phyloP scores from a whole-genome alignment of 2,329 filamentous ascomycete species.

The Penicillium sclerotigenum region DNA sequence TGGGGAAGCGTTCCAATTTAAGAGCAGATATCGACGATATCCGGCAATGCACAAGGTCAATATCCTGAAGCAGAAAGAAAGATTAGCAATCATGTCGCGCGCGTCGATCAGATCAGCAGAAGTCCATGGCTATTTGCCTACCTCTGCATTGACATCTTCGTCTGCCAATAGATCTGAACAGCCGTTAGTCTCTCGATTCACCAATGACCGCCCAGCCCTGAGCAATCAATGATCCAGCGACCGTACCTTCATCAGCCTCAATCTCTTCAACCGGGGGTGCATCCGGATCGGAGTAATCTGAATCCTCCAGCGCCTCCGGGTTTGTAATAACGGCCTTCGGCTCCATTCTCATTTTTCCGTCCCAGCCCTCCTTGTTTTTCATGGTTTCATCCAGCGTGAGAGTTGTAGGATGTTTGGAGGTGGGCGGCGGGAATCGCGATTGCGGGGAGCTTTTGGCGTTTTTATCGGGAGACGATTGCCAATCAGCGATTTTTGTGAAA shows the following conservation, averaged over 20 bases:
- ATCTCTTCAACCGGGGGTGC: slow-evolving; percentile 70
- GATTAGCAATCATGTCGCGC: slow-evolving; percentile 14
- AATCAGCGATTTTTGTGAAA: background rate
- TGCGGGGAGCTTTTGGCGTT: slow-evolving; percentile 25
- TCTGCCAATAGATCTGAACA: slow-evolving; percentile 57
- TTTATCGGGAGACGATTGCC: background rate
- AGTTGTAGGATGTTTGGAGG: slow-evolving; percentile 7
- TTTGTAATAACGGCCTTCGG: slow-evolving; percentile 68
- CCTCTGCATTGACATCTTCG: slow-evolving; percentile 54
- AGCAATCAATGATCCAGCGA: background rate
- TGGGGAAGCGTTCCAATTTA: slow-evolving; percentile 76
- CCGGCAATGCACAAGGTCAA: slow-evolving; percentile 85
- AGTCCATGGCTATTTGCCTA: slow-evolving; percentile 22
- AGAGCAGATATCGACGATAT: slow-evolving; percentile 74
- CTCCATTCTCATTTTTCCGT: slow-evolving; percentile 56
- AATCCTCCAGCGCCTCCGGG: slow-evolving; percentile 77
- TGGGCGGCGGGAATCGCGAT: slow-evolving; percentile 20
- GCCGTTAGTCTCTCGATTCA: slow-evolving; percentile 8
- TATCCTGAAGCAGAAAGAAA: slow-evolving; percentile 55
- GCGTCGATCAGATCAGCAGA: background rate
- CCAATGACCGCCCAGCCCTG: background rate
- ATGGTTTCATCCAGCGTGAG: slow-evolving; percentile 22
- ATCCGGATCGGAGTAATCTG: slow-evolving; percentile 75
- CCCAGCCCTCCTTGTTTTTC: slow-evolving; percentile 47
- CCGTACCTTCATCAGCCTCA: slow-evolving; percentile 71